These are phyloP conservation scores for Suillus discolor DNA, from an alignment of 768 basidiomycete species.

Conservation along the genomic window DNA sequence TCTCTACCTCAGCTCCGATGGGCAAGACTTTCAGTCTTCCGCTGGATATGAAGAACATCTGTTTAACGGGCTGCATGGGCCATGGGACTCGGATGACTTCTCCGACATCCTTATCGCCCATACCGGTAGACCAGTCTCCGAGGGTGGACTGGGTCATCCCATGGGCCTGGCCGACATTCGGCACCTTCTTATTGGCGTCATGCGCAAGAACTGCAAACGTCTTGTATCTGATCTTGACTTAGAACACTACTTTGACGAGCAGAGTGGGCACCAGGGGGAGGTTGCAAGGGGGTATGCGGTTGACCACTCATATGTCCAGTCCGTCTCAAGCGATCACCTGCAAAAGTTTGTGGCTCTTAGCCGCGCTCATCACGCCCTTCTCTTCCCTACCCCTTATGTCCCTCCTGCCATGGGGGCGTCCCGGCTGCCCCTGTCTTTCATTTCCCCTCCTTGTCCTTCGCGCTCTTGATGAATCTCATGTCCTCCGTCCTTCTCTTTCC, in stretches of 20 bases:
- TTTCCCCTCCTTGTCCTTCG: no score
- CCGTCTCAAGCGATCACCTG: not conserved
- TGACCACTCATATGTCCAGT: not conserved
- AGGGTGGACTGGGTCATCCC: not conserved
- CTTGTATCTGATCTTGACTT: not conserved
- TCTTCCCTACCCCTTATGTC: no score
- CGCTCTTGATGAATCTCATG: no score
- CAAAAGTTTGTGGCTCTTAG: not conserved
- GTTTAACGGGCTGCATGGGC: not conserved
- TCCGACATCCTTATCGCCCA: not conserved
- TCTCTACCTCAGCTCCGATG: not conserved
- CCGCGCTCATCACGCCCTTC: not conserved
- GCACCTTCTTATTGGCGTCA: not conserved
- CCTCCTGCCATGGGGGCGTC: no score
- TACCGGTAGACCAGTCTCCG: not conserved
- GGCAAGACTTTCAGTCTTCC: not conserved
- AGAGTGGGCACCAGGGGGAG: not conserved
- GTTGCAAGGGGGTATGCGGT: not conserved
- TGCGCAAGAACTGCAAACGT: not conserved
- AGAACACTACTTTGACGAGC: not conserved
- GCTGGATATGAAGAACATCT: not conserved
- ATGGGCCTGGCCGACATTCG: not conserved
- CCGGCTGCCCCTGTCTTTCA: no score
- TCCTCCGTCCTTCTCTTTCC: no score
- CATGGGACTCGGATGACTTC: not conserved